phyloP scores from a whole-genome alignment of 192 early-diverging fungal genomes.

The Podila horticola region DNA sequence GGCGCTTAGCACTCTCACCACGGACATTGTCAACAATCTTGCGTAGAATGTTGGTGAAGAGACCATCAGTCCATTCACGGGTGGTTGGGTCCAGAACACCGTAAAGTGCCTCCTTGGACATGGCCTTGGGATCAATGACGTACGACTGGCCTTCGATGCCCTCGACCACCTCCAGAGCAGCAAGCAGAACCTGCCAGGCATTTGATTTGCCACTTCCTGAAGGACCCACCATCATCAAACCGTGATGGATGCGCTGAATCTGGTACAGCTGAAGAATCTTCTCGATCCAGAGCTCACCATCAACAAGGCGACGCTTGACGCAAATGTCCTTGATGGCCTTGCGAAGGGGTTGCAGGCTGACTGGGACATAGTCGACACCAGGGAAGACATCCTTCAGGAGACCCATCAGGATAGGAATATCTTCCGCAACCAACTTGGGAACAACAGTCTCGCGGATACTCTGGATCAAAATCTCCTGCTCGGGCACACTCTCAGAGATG shows the following conservation, averaged over 20 bases:
- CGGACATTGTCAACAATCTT: conserved; percentile 99
- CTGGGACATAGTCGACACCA: conserved; percentile 83
- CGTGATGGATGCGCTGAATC: conserved; percentile 98
- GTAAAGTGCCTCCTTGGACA: conserved; percentile 96
- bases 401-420: conserved; percentile 87
- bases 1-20: conserved; percentile 91
- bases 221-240: conserved; percentile 99
- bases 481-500: conserved; percentile 74
- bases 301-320: conserved; percentile 74
- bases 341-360: conserved; percentile 80
- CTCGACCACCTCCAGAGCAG: conserved; percentile 89
- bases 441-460: conserved; percentile 97
- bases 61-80: conserved; percentile 99
- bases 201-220: conserved; percentile 95
- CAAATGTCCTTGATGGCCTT: conserved; percentile 83
- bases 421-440: conserved; percentile 98
- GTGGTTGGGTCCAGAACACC: conserved; percentile 97
- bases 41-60: conserved; percentile 97
- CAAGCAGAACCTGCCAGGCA: conserved; percentile 94
- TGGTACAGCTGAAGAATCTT: conserved; percentile 99
- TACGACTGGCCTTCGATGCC: conserved; percentile 91
- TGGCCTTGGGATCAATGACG: conserved; percentile 98
- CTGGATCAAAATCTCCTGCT: conserved; percentile 96
- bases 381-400: conserved; percentile 96
- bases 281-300: conserved; percentile 88